Conservation (phyloP, 2,329 filamentous ascomycete genomes). For the Zymoseptoria tritici region DNA sequence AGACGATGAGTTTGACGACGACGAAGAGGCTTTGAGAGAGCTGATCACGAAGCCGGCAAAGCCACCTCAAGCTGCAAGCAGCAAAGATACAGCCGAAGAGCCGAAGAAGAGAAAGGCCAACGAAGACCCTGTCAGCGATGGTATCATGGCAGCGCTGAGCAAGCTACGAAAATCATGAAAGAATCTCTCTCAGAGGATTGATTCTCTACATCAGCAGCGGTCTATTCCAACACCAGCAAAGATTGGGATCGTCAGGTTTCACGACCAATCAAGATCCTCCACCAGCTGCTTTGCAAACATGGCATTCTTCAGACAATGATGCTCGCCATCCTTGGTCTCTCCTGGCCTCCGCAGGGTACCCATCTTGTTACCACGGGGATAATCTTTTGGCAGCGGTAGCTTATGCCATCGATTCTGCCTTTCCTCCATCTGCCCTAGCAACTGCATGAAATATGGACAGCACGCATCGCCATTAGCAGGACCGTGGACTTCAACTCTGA, state of each 20-base stretch:
- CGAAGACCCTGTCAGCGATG: constrained; percentile 47
- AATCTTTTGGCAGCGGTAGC: constrained; percentile 15
- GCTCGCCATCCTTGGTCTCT: constrained; percentile 1
- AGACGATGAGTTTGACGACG: constrained; percentile 28
- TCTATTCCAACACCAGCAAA: background rate
- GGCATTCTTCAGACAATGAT: constrained; percentile 27
- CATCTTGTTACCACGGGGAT: constrained; percentile 10
- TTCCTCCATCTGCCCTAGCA: constrained; percentile 34
- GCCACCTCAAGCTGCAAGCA: background rate
- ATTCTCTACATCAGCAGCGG: background rate
- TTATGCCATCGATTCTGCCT: constrained; percentile 39
- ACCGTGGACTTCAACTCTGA: constrained; percentile 39
- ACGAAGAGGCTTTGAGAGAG: constrained; percentile 41
- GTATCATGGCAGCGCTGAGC: constrained; percentile 51
- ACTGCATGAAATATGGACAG: constrained; percentile 28
- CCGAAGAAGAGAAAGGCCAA: constrained; percentile 31
- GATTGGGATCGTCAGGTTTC: background rate
- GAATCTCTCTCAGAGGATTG: background rate
- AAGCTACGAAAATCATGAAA: constrained; percentile 40
- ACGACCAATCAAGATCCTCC: constrained; percentile 18
- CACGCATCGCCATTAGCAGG: constrained; percentile 21
- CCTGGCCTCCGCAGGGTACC: constrained; percentile 2
- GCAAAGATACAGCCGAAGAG: constrained; percentile 1
- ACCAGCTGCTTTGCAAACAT: constrained; percentile 20
- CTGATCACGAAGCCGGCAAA: constrained; percentile 14